Evolutionary conservation across 495 filamentous ascomycete species (phyloP), one percentile per base, ranked within the genome.

Genomic region (Penicillium cosmopolitanum): DNA sequence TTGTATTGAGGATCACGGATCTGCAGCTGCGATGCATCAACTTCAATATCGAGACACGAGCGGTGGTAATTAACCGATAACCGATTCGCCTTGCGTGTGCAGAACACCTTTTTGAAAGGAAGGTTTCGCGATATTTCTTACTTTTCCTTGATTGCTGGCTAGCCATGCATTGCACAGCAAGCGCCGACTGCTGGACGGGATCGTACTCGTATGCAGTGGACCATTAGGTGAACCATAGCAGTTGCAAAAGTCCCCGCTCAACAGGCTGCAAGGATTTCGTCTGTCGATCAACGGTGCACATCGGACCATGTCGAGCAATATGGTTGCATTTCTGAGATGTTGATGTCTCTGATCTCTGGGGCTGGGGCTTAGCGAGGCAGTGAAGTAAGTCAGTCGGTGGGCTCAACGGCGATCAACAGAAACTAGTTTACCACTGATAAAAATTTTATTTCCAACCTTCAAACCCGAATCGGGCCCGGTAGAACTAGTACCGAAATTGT

Each of bases 1-100:
- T 58, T 66, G 66, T 64, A 63, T 63, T 56, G 25, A 53, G 42
- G 57, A 63, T 66, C 68, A 66, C 60, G 35, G 36, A 33, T 42
- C 61, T 60, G 52, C 15, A 36, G 35, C n/a, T 44, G 42, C 4
- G 42, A 44, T 44, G 42, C 16, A 19, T 44, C 42, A 19, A 44
- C 42, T 44, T 44, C 42, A 44, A 44, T 19, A 44, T 9, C 15
- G 16, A 5, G 16, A 19, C 15, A 44, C n/a, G 42, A 19, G 42
- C 16, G 12, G 13, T 10, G 15, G 42, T 44, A 31, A 31, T 31
- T 31, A 31, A 31, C 42, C 42, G 11, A 12, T 44, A 4, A n/a
- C 16, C n/a, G 16, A 4, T 18, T 5, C 42, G 9, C 9, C 13
- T 44, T 16, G 42, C 16, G 16, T 44, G n/a, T 16, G 16, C 15